Evolutionary conservation across 371 early-diverging fungal genomes (phyloP).

Genomic region (Mortierella sp.): DNA sequence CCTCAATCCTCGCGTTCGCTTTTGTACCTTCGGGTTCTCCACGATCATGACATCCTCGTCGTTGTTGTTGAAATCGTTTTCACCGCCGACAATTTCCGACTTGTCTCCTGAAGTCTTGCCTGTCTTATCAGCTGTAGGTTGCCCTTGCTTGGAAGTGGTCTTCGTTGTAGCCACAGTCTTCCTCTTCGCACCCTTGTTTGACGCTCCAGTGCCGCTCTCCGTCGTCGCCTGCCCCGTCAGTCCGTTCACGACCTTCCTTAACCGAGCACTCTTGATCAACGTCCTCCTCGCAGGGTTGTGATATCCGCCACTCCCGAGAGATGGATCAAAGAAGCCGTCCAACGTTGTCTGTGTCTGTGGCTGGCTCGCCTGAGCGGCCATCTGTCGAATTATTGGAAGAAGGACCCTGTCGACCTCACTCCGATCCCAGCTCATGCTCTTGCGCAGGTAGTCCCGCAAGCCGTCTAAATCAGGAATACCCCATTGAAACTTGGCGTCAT

Average conservation of each 20-base stretch:
- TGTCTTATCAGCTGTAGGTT: conserved; percentile 1
- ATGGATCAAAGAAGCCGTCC: conserved; percentile 60
- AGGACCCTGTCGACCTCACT: conserved; percentile 74
- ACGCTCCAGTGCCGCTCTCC: conserved; percentile 22
- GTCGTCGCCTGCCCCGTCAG: conserved; percentile 52
- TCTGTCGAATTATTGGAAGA: conserved; percentile 84
- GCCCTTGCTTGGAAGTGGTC: conserved; percentile 19
- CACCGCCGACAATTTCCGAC: background rate
- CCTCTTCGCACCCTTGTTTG: background rate
- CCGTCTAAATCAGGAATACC: conserved; percentile 87
- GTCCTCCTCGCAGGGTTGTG: conserved; percentile 25
- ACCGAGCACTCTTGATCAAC: conserved; percentile 62
- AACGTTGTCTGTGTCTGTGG: conserved; percentile 62
- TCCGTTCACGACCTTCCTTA: conserved; percentile 55
- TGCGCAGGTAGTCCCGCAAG: conserved; percentile 74
- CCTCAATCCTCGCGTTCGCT: conserved; percentile 5
- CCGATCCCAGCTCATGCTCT: conserved; percentile 67
- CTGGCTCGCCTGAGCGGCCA: conserved; percentile 51
- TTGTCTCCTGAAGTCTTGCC: conserved; percentile 29
- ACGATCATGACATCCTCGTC: conserved; percentile 12
- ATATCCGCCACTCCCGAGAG: conserved; percentile 40
- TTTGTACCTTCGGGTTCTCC: conserved; percentile 15
- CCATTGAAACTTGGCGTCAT: conserved; percentile 81
- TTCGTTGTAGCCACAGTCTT: background rate
- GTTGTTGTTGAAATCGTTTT: background rate